A percentile compares a stretch with the other conserved stretches of the same genome.
Conservation (phyloP, 164 flowering plant genomes). For the Santalum album region DNA sequence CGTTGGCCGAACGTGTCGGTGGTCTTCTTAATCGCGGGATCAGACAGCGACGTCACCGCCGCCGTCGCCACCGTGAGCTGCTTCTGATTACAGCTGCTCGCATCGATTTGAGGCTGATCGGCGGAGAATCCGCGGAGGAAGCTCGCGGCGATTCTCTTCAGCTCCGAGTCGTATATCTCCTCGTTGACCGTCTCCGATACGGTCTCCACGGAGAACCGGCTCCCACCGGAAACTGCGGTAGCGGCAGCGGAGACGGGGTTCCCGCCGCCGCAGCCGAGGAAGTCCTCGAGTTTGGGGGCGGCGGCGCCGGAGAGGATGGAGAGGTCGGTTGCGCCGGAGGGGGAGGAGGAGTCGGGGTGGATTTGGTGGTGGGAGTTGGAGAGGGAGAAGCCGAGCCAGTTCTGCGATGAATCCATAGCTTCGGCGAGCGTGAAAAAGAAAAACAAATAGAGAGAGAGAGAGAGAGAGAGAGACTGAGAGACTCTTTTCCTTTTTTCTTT, state of each 20-base stretch:
- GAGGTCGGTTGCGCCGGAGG: conserved; percentile 14
- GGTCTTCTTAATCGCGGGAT: conserved; percentile 34
- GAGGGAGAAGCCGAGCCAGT: conserved; percentile 55
- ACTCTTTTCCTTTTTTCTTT: no score
- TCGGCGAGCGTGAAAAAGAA: conserved; percentile 15
- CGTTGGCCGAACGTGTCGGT: conserved; percentile 73
- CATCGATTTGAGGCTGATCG: conserved; percentile 13
- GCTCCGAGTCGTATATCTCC: conserved; percentile 45
- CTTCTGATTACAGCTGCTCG: background rate
- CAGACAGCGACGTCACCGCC: conserved; percentile 13
- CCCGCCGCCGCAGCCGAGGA: conserved; percentile 28
- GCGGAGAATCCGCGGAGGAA: conserved; percentile 33
- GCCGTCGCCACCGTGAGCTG: conserved; percentile 22
- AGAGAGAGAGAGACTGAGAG: conserved; percentile 1
- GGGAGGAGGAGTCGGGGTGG: conserved; percentile 1
- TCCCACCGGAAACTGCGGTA: conserved; percentile 1
- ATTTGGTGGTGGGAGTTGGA: conserved; percentile 22
- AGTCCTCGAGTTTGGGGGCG: conserved; percentile 63
- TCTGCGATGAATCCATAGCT: conserved; percentile 27
- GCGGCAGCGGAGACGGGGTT: background rate
- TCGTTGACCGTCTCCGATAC: conserved; percentile 4
- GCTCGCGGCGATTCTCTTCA: conserved; percentile 48
- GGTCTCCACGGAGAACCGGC: conserved; percentile 13
- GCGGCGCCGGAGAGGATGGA: conserved; percentile 19
- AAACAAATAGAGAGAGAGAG: conserved; percentile 7